These are phyloP conservation scores for Ceratobasidium sp. DNA, from an alignment of 1,284 basidiomycete genomes.

Conservation along the genomic window DNA sequence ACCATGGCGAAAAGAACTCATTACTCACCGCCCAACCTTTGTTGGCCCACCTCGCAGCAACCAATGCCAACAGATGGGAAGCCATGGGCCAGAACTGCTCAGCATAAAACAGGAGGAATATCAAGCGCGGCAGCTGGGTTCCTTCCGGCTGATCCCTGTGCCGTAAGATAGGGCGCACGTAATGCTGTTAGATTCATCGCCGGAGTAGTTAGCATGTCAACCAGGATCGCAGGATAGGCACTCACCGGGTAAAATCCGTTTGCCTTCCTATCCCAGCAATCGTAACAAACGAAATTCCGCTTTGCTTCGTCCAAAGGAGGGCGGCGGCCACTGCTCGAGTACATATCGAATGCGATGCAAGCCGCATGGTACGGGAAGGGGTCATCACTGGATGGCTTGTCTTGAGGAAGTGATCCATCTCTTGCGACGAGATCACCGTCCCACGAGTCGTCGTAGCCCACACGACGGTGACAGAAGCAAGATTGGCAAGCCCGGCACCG, in stretches of 20 bases:
- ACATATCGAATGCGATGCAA: constrained; percentile 3
- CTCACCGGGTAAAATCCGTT: constrained; percentile 3
- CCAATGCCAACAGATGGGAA: neutral
- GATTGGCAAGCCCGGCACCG: neutral
- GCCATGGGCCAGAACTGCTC: constrained; percentile 16
- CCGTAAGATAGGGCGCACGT: neutral
- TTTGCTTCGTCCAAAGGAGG: neutral
- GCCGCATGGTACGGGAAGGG: neutral
- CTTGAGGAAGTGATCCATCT: neutral
- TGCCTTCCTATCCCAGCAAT: neutral
- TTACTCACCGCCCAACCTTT: constrained; percentile 9
- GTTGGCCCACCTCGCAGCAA: neutral
- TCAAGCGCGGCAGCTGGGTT: neutral
- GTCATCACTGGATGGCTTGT: neutral
- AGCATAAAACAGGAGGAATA: neutral
- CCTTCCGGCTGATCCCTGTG: neutral
- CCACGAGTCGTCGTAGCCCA: neutral
- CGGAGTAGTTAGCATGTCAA: too few relatives aligned
- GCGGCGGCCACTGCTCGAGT: neutral
- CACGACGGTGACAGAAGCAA: neutral
- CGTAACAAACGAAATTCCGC: neutral
- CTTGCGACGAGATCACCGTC: neutral
- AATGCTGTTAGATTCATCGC: neutral
- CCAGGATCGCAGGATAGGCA: too few relatives aligned
- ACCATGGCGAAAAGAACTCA: too few relatives aligned